Conservation (phyloP, 495 filamentous ascomycete species). For the Stereocaulon alpinum region DNA sequence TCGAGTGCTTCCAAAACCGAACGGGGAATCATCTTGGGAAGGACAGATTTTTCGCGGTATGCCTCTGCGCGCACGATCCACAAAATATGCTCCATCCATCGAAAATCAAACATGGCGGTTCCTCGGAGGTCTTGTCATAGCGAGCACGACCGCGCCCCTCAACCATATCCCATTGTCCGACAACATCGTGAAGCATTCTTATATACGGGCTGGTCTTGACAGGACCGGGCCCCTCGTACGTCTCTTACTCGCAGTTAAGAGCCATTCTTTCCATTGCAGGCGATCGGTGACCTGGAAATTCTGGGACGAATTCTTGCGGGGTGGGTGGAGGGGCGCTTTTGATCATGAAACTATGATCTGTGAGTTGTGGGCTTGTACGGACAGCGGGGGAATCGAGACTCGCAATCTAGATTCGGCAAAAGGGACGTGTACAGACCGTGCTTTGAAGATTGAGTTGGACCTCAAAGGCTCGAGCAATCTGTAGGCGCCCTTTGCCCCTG, state of each 20-base stretch:
- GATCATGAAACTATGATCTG: constrained; percentile 3
- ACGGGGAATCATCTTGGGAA: constrained; percentile 3
- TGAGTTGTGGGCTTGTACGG: neutral
- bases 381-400: neutral
- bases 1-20: constrained; percentile 7
- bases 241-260: constrained; percentile 5
- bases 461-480: constrained; percentile 8
- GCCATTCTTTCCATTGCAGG: constrained; percentile 11
- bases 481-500: constrained; percentile 10
- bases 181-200: constrained; percentile 4
- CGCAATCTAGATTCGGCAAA: constrained; percentile 4
- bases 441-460: constrained; percentile 4
- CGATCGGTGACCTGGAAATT: constrained; percentile 6
- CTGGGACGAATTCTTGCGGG: neutral
- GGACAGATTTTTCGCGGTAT: constrained; percentile 3
- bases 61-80: constrained; percentile 7
- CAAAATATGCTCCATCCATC: constrained; percentile 9
- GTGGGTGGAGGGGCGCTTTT: constrained; percentile 9
- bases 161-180: constrained; percentile 9
- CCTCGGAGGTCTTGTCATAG: constrained; percentile 7
- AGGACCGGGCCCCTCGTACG: constrained; percentile 3
- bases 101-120: constrained; percentile 9
- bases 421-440: neutral
- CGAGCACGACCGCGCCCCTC: constrained; percentile 6
- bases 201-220: constrained; percentile 1